phyloP scores from a whole-genome alignment of 768 basidiomycete species.

The Termitomyces bulborhizus region DNA sequence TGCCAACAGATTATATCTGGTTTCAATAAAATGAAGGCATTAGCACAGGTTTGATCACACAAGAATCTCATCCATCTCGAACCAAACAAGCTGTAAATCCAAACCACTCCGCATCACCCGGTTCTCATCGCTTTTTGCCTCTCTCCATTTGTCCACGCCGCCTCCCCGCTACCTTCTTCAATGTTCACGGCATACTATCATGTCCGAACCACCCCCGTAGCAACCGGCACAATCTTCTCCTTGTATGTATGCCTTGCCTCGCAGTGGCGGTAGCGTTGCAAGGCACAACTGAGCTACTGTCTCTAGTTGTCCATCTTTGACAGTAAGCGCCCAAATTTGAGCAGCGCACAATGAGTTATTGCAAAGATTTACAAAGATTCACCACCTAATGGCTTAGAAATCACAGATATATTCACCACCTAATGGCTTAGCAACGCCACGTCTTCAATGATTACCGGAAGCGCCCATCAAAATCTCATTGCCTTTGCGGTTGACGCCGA shows the following conservation, averaged over 20 bases:
- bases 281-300: background rate
- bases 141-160: conserved; percentile 1
- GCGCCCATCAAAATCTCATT: background rate
- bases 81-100: conserved; percentile 11
- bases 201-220: too few species aligned
- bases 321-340: too few species aligned
- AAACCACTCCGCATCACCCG: conserved; percentile 10
- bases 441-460: background rate
- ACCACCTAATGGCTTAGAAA: too few species aligned
- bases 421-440: background rate
- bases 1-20: conserved; percentile 5
- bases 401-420: too few species aligned
- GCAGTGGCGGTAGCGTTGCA: background rate
- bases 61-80: conserved; percentile 11
- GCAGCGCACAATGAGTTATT: too few species aligned
- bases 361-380: too few species aligned
- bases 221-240: conserved; percentile 8
- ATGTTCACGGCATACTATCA: too few species aligned
- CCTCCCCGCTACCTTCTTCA: too few species aligned
- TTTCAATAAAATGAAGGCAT: conserved; percentile 4
- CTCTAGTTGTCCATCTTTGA: background rate
- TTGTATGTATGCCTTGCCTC: background rate
- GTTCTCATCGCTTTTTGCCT: conserved; percentile 1
- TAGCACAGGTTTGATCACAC: conserved; percentile 16
- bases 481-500: background rate